Base-by-base conservation (phyloP, 1,139 yeast species). In the Ashbya aceris region DNA sequence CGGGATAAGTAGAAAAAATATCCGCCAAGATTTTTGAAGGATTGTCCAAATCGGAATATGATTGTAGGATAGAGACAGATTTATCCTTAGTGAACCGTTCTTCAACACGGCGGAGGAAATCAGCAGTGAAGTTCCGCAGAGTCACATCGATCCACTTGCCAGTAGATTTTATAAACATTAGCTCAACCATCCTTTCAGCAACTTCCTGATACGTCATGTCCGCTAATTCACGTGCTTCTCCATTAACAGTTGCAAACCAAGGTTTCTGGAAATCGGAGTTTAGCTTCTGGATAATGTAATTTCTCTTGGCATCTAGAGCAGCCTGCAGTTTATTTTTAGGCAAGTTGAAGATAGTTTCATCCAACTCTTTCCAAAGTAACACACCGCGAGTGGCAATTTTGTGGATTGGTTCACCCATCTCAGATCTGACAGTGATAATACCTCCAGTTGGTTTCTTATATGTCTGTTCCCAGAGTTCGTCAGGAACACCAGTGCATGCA, bases 361-460 rank as follows among this genome's bases (percentile, higher is more conserved):
- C 99, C 69, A 91, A 73, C 68, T 91, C 97, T 64, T 83, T 83
- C 99, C 99, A 91, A 63, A 91, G 78, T 67, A 85, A 65, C 49
- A 91, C 97, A 73, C 96, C 97, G 66, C 98, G 83, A 45, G 99
- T 91, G 33, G 98, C 98, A 58, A 91, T 77, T 72, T 91, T 91
- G 70, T 91, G 99, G 61, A 91, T 91, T 60, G 98, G 98, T 71
- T 91, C 98, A 64, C 99, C 98, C 97, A 91, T 91, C 73, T 91
- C 99, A 28, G 97, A 89, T 63, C 84, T 77, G 49, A 91, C 98
- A 45, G 98, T 89, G 54, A 91, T 73, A 51, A 93, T 78, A 67
- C 98, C 98, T 69, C 98, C 98, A 48, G 97, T 81, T 57, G 96
- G 89, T 61, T 81, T 83, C 70, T 84, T 84, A 72, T 91, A 91